These are phyloP conservation scores for Schrenkiella parvula DNA, from an alignment of 345 rosid genomes.

Conservation along the genomic window DNA sequence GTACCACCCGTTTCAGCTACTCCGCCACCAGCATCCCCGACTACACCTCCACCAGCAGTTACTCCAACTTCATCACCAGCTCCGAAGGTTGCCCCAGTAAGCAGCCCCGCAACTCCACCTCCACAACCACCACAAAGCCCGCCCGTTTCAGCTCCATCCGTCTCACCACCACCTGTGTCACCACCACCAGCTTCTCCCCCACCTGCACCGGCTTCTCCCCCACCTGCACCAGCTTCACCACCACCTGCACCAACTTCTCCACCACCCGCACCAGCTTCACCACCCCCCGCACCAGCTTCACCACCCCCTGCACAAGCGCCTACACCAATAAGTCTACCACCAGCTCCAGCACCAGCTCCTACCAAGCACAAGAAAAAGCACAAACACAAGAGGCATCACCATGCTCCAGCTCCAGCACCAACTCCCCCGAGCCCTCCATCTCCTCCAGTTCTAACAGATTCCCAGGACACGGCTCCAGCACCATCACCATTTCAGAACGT, in stretches of 20 bases:
- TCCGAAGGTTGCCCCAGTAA: constrained; percentile 64
- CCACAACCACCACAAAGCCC: constrained; percentile 49
- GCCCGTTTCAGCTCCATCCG: constrained; percentile 46
- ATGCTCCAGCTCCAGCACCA: constrained; percentile 75
- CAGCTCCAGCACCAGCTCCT: constrained; percentile 64
- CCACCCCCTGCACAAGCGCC: constrained; percentile 38
- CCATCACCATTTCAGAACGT: constrained; percentile 63
- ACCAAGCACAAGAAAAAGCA: constrained; percentile 62
- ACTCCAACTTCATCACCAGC: constrained; percentile 51
- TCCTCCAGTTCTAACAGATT: constrained; percentile 56
- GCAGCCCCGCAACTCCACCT: constrained; percentile 54
- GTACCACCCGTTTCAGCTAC: constrained; percentile 27
- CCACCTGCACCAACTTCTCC: constrained; percentile 36
- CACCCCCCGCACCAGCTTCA: constrained; percentile 36
- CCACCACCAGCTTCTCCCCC: constrained; percentile 48
- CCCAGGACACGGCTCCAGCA: constrained; percentile 69
- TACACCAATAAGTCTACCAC: constrained; percentile 47
- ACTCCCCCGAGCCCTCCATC: constrained; percentile 75
- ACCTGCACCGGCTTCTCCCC: constrained; percentile 41
- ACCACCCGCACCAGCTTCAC: constrained; percentile 37
- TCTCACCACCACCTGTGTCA: constrained; percentile 42
- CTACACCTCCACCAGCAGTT: constrained; percentile 38
- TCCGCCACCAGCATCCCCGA: constrained; percentile 39
- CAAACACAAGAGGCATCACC: constrained; percentile 60
- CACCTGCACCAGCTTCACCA: constrained; percentile 34